Conservation (phyloP, 371 early-diverging fungal genomes). For the Lichtheimia hyalospora region DNA sequence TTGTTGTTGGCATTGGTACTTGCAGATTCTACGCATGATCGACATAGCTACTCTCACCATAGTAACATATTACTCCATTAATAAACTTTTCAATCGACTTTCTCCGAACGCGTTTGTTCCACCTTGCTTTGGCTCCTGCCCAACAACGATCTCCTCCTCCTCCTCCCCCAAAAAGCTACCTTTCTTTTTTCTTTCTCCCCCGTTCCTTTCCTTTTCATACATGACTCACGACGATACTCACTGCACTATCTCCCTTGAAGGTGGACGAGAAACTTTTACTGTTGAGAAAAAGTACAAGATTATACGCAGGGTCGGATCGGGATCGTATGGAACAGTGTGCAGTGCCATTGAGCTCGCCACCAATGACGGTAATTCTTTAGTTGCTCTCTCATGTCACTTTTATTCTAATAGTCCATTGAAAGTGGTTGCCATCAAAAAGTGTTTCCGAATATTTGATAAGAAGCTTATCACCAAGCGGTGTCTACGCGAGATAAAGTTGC, state of each 20-base stretch:
- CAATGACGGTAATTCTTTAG: conserved; percentile 7
- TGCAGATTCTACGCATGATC: conserved; percentile 10
- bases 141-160: too few relatives aligned
- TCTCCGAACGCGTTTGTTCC: neutral
- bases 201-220: conserved; percentile 5
- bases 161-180: too few relatives aligned
- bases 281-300: conserved; percentile 72
- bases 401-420: conserved; percentile 9
- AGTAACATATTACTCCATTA: too few relatives aligned
- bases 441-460: conserved; percentile 69
- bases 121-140: too few relatives aligned
- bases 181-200: too few relatives aligned
- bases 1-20: conserved; percentile 14
- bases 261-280: conserved; percentile 52
- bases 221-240: conserved; percentile 13
- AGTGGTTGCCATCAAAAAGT: conserved; percentile 81
- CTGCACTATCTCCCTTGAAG: conserved; percentile 35
- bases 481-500: conserved; percentile 74
- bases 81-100: neutral
- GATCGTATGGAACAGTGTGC: conserved; percentile 92
- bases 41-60: neutral
- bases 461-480: conserved; percentile 72
- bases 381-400: too few relatives aligned
- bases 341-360: conserved; percentile 35
- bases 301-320: conserved; percentile 84